A percentile compares a stretch with the other conserved stretches of the same genome.
Evolutionary conservation across 2,329 filamentous ascomycete genomes (phyloP).

Genomic region (Colletotrichum cordylinicola): DNA sequence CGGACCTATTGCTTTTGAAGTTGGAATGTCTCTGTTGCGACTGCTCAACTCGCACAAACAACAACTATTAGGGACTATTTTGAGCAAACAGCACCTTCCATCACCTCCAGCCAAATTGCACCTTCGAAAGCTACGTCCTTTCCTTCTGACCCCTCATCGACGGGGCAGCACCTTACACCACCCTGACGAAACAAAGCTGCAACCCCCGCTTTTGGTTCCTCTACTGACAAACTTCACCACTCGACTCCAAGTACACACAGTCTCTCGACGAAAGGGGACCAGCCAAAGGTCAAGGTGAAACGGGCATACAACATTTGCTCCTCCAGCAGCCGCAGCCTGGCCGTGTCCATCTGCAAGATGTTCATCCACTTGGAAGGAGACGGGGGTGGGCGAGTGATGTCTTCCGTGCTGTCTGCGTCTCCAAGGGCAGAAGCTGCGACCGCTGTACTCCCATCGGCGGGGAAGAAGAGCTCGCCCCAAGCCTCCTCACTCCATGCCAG

Average conservation of each 20-base stretch:
- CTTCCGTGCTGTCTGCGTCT: background rate
- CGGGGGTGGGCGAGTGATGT: background rate
- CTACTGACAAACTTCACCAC: constrained; percentile 31
- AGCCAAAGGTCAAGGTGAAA: constrained; percentile 61
- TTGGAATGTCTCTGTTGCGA: background rate
- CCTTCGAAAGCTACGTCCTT: background rate
- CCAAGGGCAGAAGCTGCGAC: background rate
- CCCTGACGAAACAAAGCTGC: constrained; percentile 13
- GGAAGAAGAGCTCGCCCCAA: constrained; percentile 48
- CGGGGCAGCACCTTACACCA: background rate
- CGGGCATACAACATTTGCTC: constrained; percentile 56
- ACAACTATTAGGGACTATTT: background rate
- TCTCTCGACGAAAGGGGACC: constrained; percentile 45
- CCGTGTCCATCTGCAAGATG: constrained; percentile 31
- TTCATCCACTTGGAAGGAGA: constrained; percentile 36
- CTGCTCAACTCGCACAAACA: background rate
- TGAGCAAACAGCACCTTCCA: background rate
- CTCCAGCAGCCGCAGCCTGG: constrained; percentile 54
- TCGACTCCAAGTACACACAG: constrained; percentile 48
- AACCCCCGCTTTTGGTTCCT: constrained; percentile 12
- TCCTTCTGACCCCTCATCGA: constrained; percentile 6
- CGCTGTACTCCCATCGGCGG: background rate
- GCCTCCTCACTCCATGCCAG: constrained; percentile 58
- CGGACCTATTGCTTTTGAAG: background rate
- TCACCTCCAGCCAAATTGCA: background rate